Percentiles rank a stretch among this genome's conserved stretches.
These are phyloP conservation scores for Kwoniella europaea DNA, from an alignment of 768 basidiomycete species.

Conservation along the genomic window DNA sequence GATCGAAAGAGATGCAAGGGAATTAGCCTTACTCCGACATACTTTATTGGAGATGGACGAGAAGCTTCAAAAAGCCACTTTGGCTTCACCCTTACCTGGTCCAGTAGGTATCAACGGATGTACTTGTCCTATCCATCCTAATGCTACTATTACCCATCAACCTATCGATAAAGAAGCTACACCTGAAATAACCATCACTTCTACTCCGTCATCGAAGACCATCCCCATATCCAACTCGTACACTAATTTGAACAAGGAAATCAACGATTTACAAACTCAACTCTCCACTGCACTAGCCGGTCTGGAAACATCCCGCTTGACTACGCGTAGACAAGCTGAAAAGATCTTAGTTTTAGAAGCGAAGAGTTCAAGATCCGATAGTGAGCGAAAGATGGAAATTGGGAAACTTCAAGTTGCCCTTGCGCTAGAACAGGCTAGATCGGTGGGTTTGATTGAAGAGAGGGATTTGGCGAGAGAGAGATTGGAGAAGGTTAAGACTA, in stretches of 20 bases:
- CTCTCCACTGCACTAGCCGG: conserved; percentile 37
- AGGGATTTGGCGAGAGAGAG: conserved; percentile 45
- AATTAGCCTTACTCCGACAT: conserved; percentile 45
- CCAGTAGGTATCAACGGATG: conserved; percentile 27
- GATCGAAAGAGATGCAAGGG: conserved; percentile 50
- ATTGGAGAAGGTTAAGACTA: conserved; percentile 51
- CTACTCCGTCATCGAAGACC: conserved; percentile 33
- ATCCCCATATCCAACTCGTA: conserved; percentile 17
- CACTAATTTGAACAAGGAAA: conserved; percentile 15
- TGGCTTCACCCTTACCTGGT: conserved; percentile 22
- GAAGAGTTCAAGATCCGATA: conserved; percentile 25
- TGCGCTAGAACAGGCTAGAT: conserved; percentile 42
- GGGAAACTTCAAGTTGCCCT: conserved; percentile 42
- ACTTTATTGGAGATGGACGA: conserved; percentile 52
- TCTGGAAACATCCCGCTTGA: conserved; percentile 30
- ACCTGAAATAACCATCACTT: conserved; percentile 46
- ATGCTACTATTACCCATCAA: neutral
- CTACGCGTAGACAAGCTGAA: conserved; percentile 28
- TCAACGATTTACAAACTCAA: conserved; percentile 42
- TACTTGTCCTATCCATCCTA: conserved; percentile 26
- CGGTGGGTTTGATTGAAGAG: conserved; percentile 39
- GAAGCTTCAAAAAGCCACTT: conserved; percentile 35
- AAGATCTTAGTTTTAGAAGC: conserved; percentile 35
- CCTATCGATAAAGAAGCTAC: conserved; percentile 1
- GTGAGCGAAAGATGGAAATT: conserved; percentile 29